phyloP scores from a whole-genome alignment of 257 asterid genomes.

The Handroanthus guayacan region DNA sequence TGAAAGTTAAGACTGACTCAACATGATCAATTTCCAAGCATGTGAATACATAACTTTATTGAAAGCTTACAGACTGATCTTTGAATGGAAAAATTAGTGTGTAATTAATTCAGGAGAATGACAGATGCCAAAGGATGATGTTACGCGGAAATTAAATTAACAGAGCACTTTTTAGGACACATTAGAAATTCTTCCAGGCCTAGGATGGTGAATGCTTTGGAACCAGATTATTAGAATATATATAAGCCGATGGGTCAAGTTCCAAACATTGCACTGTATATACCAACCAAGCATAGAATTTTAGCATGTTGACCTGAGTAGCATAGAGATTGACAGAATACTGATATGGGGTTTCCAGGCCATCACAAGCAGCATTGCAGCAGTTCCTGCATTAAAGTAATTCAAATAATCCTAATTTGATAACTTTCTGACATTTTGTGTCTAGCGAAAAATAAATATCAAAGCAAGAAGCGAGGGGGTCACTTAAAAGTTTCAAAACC shows the following conservation, averaged over 20 bases:
- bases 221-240: constrained; percentile 23
- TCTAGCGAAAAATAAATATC: constrained; percentile 31
- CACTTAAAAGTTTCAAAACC: constrained; percentile 24
- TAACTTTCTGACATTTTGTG: constrained; percentile 23
- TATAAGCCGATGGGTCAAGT: not conserved
- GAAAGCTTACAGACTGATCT: not conserved
- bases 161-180: constrained; percentile 25
- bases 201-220: constrained; percentile 8
- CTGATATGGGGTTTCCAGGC: constrained; percentile 86
- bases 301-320: constrained; percentile 69
- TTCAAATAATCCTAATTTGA: constrained; percentile 29
- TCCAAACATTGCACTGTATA: constrained; percentile 10
- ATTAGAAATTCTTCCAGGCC: constrained; percentile 20
- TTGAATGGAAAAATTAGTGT: constrained; percentile 9
- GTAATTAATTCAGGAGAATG: not conserved
- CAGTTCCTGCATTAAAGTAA: constrained; percentile 75
- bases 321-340: constrained; percentile 71
- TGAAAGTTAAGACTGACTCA: constrained; percentile 18
- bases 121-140: constrained; percentile 19
- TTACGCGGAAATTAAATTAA: constrained; percentile 21
- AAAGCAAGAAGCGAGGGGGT: constrained; percentile 20
- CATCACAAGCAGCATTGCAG: constrained; percentile 90
- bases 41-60: not conserved
- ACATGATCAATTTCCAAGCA: constrained; percentile 31
- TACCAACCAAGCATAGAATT: constrained; percentile 31